phyloP scores from a whole-genome alignment of 1,139 yeast genomes.

The Protomyces macrosporus region DNA sequence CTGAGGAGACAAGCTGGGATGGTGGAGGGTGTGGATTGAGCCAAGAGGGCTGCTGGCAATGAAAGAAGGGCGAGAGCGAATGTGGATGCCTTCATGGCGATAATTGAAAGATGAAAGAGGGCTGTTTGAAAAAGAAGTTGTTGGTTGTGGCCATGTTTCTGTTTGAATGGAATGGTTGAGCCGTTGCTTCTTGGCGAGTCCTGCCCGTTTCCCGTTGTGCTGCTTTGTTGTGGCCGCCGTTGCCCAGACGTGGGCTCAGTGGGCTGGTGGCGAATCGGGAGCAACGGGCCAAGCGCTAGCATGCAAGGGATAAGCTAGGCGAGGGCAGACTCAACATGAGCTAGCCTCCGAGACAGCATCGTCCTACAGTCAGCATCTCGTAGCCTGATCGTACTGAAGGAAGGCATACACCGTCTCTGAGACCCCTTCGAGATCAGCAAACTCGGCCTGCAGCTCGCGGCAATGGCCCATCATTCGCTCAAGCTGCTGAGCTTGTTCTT shows the following conservation, averaged over 20 bases:
- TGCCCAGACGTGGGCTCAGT: too few species aligned
- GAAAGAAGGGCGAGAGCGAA: background rate
- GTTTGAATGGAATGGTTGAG: too few species aligned
- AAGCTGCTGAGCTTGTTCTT: constrained; percentile 11
- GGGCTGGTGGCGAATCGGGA: too few species aligned
- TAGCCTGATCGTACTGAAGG: background rate
- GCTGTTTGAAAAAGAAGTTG: too few species aligned
- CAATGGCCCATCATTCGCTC: constrained; percentile 5
- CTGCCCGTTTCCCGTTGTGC: too few species aligned
- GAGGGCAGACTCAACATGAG: too few species aligned
- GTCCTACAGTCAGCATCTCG: background rate
- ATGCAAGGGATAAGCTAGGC: too few species aligned
- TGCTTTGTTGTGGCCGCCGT: too few species aligned
- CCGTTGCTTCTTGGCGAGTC: too few species aligned
- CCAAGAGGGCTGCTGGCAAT: background rate
- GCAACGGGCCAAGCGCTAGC: too few species aligned
- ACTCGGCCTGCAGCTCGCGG: constrained; percentile 12
- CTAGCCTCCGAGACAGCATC: background rate
- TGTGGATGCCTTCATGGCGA: background rate
- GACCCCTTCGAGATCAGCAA: background rate
- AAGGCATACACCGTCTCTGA: constrained; percentile 2
- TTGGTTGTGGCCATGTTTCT: too few species aligned
- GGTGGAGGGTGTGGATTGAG: background rate
- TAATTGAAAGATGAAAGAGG: too few species aligned
- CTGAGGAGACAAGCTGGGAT: background rate